Evolutionary conservation across 2,329 filamentous ascomycete species (phyloP), one percentile per base, ranked within the genome.

Genomic region (Epichloe baconii): DNA sequence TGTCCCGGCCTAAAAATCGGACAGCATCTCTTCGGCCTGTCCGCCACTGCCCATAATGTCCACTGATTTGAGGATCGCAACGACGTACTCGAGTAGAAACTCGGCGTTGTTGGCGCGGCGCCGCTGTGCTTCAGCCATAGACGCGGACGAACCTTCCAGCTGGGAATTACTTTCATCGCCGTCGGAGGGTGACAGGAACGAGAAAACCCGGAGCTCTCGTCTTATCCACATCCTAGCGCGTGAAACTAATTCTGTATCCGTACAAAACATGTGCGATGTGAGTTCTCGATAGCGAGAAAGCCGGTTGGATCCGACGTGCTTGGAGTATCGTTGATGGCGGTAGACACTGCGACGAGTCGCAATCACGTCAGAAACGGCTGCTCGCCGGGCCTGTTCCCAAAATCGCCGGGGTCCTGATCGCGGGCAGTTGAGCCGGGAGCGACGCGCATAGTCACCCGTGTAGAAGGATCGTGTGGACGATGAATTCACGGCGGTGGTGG

Each of bases 31-130:
- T 63, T 93, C 87, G 0, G 88, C 88, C 59, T 86, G 80, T 0
- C 88, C 89, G 40, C 77, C 77, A 55, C 85, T 87, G 4, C 81
- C 86, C 66, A 88, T 88, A 4, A 90, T 75, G 61, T 95, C 88
- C 15, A 93, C 80, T 0, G 82, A 87, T 64, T 87, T 90, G 53
- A 96, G 68, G 21, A 96, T 85, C 10, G 85, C 85, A 41, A 96
- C 69, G 49, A 95, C 80, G 64, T 94, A 95, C 61, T 94, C 87
- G 10, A 96, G 75, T 11, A 96, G 66, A 55, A 90, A 95, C 61
- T 95, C 89, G 7, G 85, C 79, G 60, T 90, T 91, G 40, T 49
- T 48, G 11, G 44, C 52, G 8, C 52, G 52, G n/a, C 52, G 47
- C 10, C 31, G 46, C 36, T 47, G 45, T 12, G 41, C 19, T 57